A percentile compares a stretch with the other conserved stretches of the same genome.
Evolutionary conservation across 805 yeast species (phyloP).

Genomic region (Candida boidinii): DNA sequence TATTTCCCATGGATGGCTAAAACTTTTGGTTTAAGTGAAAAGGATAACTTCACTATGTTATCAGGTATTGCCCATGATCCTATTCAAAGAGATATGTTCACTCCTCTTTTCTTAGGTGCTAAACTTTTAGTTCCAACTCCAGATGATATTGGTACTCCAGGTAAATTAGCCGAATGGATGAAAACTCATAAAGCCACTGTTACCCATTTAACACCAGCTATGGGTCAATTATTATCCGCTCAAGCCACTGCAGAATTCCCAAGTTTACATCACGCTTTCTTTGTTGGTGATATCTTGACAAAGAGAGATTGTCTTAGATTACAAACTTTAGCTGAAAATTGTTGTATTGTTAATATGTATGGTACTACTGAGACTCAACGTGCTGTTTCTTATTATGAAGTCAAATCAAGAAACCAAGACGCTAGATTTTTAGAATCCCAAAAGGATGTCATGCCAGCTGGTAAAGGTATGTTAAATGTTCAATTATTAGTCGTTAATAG

Average conservation of each 20-base stretch:
- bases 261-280: slow-evolving; percentile 87
- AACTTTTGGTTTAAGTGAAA: slow-evolving; percentile 64
- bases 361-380: slow-evolving; percentile 99
- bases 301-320: slow-evolving; percentile 93
- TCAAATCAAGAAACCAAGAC: slow-evolving; percentile 62
- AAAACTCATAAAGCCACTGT: slow-evolving; percentile 83
- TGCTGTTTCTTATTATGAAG: slow-evolving; percentile 91
- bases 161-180: slow-evolving; percentile 97
- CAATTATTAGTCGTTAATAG: slow-evolving; percentile 92
- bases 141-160: slow-evolving; percentile 98
- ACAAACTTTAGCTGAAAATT: slow-evolving; percentile 87
- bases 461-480: slow-evolving; percentile 94
- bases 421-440: slow-evolving; percentile 69
- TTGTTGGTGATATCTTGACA: slow-evolving; percentile 95
- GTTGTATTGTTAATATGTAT: slow-evolving; percentile 90
- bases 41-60: slow-evolving; percentile 92
- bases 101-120: slow-evolving; percentile 95
- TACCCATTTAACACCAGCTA: slow-evolving; percentile 97
- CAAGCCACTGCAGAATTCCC: slow-evolving; percentile 89
- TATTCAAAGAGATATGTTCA: slow-evolving; percentile 97
- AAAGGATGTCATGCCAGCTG: slow-evolving; percentile 98
- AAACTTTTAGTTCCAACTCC: slow-evolving; percentile 87
- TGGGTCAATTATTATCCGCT: slow-evolving; percentile 96
- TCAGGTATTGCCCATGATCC: slow-evolving; percentile 99
- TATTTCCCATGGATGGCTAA: slow-evolving; percentile 99